A percentile compares a stretch with the other conserved stretches of the same genome.
These are phyloP conservation scores for Trichosporon faecale DNA, from an alignment of 1,284 basidiomycete species.

Conservation along the genomic window DNA sequence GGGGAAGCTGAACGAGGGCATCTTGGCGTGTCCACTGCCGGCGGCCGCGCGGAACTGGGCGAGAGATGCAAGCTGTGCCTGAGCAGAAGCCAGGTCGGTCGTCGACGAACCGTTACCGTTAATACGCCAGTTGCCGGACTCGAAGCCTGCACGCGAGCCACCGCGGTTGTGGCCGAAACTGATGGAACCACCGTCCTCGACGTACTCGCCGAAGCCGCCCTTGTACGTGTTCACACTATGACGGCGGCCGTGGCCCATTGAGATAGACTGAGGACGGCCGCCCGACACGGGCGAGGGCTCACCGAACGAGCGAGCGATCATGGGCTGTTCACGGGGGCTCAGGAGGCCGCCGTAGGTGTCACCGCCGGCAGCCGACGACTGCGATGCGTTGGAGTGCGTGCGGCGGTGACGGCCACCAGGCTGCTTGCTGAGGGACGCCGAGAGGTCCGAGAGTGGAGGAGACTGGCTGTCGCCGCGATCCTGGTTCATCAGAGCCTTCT, in stretches of 20 bases:
- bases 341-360: slow-evolving; percentile 6
- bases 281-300: slow-evolving; percentile 33
- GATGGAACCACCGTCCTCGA: slow-evolving; percentile 40
- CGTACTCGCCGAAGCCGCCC: slow-evolving; percentile 44
- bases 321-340: slow-evolving; percentile 8
- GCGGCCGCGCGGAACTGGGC: slow-evolving; percentile 96
- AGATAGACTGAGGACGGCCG: slow-evolving; percentile 46
- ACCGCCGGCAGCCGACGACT: slow-evolving; percentile 32
- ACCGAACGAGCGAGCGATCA: slow-evolving; percentile 24
- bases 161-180: slow-evolving; percentile 66
- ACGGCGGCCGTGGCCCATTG: slow-evolving; percentile 73
- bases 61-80: slow-evolving; percentile 87
- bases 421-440: slow-evolving; percentile 19
- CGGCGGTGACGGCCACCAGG: slow-evolving; percentile 65
- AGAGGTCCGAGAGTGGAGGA: slow-evolving; percentile 60
- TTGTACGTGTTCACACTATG: slow-evolving; percentile 83
- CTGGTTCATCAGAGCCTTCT: slow-evolving; percentile 79
- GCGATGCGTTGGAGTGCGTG: slow-evolving; percentile 68
- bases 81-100: slow-evolving; percentile 82
- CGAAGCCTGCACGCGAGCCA: slow-evolving; percentile 43
- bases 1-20: slow-evolving; percentile 95
- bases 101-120: slow-evolving; percentile 56
- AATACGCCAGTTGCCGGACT: slow-evolving; percentile 78
- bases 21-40: slow-evolving; percentile 91
- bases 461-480: slow-evolving; percentile 68